These are phyloP conservation scores for Saccharomycopsis oosterbeekiorum DNA, from an alignment of 805 yeast genomes.

Conservation along the genomic window DNA sequence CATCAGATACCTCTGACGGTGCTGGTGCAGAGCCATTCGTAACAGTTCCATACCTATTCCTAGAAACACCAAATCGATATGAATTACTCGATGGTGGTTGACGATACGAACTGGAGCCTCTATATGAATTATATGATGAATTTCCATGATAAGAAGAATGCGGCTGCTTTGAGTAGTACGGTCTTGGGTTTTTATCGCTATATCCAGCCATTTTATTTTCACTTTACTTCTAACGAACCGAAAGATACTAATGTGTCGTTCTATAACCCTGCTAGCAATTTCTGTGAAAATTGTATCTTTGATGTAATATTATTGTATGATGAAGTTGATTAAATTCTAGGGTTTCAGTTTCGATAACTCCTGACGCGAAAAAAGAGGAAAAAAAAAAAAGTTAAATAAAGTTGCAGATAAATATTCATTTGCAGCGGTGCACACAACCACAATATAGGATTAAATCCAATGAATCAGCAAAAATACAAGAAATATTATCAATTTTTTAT, in stretches of 20 bases:
- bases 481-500: too few species aligned
- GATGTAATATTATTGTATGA: neutral
- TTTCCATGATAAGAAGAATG: neutral
- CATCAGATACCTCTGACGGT: neutral
- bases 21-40: neutral
- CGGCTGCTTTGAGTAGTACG: neutral
- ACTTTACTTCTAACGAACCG: too few species aligned
- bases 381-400: too few species aligned
- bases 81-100: neutral
- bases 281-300: neutral
- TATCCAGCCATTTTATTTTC: neutral
- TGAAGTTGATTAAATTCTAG: neutral
- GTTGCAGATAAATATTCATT: neutral
- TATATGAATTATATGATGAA: neutral
- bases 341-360: neutral
- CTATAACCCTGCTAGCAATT: neutral
- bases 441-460: too few species aligned
- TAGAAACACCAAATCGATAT: neutral
- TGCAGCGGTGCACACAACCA: neutral
- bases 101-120: neutral
- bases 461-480: too few species aligned
- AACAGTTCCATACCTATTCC: neutral
- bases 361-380: neutral
- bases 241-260: too few species aligned
- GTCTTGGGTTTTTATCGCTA: neutral